Percentiles rank a stretch among this genome's conserved stretches.
phyloP scores from a whole-genome alignment of 805 yeast species.

The Yarrowia deformans region DNA sequence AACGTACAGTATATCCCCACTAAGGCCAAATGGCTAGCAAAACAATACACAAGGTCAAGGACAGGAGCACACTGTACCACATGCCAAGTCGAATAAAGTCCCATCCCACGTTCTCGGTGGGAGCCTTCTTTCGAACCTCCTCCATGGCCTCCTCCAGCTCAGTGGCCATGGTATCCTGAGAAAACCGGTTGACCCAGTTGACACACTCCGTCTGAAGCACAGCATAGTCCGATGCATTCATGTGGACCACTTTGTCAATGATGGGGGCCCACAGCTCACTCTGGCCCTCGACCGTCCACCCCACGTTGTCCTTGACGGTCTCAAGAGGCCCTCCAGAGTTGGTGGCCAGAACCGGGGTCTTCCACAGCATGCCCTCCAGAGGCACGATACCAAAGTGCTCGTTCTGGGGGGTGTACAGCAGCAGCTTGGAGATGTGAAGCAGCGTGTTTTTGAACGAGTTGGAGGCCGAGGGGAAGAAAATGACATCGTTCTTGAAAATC shows the following conservation, averaged over 20 bases:
- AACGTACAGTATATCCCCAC: neutral
- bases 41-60: conserved; percentile 9
- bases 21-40: conserved; percentile 15
- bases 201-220: conserved; percentile 49
- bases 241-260: conserved; percentile 46
- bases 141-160: conserved; percentile 45
- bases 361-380: conserved; percentile 86
- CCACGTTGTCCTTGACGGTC: conserved; percentile 61
- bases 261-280: conserved; percentile 51
- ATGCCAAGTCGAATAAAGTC: conserved; percentile 1
- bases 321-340: conserved; percentile 94
- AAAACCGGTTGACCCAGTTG: conserved; percentile 45
- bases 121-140: conserved; percentile 20
- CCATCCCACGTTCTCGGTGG: conserved; percentile 16
- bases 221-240: conserved; percentile 44
- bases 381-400: conserved; percentile 99
- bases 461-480: conserved; percentile 83
- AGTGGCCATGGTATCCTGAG: conserved; percentile 48
- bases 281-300: conserved; percentile 47
- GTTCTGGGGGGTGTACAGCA: conserved; percentile 85
- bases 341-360: conserved; percentile 84
- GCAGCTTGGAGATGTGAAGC: conserved; percentile 61
- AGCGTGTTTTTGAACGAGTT: conserved; percentile 69
- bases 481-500: conserved; percentile 53
- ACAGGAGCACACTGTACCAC: conserved; percentile 10